Base-by-base conservation (phyloP, 106 monocot genomes). In the Dioscorea dumetorum region DNA sequence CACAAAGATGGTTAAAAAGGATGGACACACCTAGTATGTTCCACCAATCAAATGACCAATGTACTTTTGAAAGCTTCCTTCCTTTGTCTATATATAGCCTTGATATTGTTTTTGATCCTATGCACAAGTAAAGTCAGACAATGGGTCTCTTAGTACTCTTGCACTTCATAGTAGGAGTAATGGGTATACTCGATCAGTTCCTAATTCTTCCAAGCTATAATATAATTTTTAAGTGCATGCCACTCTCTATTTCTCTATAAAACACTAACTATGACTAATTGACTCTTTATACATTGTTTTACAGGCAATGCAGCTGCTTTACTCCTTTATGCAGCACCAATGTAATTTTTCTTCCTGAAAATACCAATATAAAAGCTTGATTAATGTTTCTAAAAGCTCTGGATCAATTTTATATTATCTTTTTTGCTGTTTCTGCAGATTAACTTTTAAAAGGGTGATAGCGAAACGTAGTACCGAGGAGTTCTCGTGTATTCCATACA, bases 401-500 rank as follows among this genome's bases (percentile, higher is more conserved):
- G 3, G 6, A 41, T 41, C 10, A 49, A 2, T 50, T 61, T 61
- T 7, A 19, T 24, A 19, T 6, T 17, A 0, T 71, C 60, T 28
- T 3, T 28, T 28, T 28, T 28, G 28, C 3, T 28, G 28, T 28
- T 4, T 66, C 35, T 70, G 9, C 73, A 86, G 85, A 73, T 76
- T 90, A 59, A 91, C 90, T 14, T 91, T 91, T 23, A 74, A 24
- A 49, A 81, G 83, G 68, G 90, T 91, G 65, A 62, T 84, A 50
- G 73, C 63, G 63, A 91, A 79, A 62, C 73, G 71, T 61, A 87
- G 78, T 54, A 84, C 81, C 48, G 83, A 84, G 60, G 83, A 78
- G 63, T 91, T 79, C 62, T 91, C 86, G 16, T 83, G 90, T 75
- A 62, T 91, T 23, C 90, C 90, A 4, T 91, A 87, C 67, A 70